Evolutionary conservation across 2,329 filamentous ascomycete genomes (phyloP).

Genomic region (Xylaria sp.): DNA sequence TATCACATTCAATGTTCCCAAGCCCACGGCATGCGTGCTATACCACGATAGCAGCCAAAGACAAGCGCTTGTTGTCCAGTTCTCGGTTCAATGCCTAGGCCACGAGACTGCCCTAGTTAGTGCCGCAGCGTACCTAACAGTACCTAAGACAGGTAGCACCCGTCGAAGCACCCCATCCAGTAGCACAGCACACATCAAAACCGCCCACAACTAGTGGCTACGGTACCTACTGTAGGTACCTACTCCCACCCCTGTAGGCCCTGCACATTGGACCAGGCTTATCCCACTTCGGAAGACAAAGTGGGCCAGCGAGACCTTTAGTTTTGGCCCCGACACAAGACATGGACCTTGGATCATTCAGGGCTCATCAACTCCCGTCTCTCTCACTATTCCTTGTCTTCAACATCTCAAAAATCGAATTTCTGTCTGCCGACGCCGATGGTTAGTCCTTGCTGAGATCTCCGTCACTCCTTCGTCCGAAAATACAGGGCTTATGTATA

Average conservation of each 20-base stretch:
- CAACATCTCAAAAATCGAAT: conserved; percentile 42
- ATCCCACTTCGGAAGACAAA: conserved; percentile 31
- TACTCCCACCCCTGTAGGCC: conserved; percentile 28
- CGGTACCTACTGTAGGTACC: conserved; percentile 11
- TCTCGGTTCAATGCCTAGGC: neutral
- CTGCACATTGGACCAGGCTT: conserved; percentile 41
- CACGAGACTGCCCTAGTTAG: neutral
- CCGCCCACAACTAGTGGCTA: neutral
- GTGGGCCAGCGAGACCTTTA: conserved; percentile 42
- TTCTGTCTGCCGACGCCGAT: conserved; percentile 30
- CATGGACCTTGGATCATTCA: conserved; percentile 45
- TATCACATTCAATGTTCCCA: neutral
- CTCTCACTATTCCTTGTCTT: conserved; percentile 45
- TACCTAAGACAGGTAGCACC: neutral
- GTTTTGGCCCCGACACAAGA: conserved; percentile 45
- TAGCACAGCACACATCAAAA: neutral
- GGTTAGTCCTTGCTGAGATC: conserved; percentile 20
- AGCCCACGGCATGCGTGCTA: conserved; percentile 6
- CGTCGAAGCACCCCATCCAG: neutral
- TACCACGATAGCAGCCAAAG: neutral
- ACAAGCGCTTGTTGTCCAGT: neutral
- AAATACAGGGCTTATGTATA: conserved; percentile 13
- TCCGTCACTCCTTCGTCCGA: conserved; percentile 17
- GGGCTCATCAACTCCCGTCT: conserved; percentile 46
- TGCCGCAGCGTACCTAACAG: neutral